phyloP scores from a whole-genome alignment of 1,284 basidiomycete genomes.

The Trametes pubescens region DNA sequence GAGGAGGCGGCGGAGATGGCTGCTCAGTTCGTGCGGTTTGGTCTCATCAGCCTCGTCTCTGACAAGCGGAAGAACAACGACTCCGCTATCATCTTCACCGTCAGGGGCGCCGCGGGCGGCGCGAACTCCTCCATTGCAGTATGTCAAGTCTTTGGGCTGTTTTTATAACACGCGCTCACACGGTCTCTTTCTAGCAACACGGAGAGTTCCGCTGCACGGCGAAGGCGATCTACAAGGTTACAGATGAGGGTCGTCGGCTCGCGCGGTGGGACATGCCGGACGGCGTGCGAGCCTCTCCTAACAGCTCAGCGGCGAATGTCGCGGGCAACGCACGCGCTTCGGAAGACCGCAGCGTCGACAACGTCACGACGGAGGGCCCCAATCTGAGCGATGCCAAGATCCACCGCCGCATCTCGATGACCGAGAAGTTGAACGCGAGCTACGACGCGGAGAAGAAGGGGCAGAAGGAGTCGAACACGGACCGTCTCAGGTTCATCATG shows the following conservation, averaged over 20 bases:
- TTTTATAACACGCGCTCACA: constrained; percentile 20
- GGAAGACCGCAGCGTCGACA: constrained; percentile 53
- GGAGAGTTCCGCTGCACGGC: constrained; percentile 96
- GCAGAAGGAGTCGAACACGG: constrained; percentile 88
- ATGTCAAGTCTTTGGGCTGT: constrained; percentile 43
- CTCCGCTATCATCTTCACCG: constrained; percentile 88
- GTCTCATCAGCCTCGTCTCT: constrained; percentile 87
- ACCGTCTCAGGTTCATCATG: constrained; percentile 90
- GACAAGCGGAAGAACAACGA: constrained; percentile 91
- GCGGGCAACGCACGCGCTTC: constrained; percentile 50
- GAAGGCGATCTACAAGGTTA: constrained; percentile 94
- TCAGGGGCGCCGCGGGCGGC: constrained; percentile 80
- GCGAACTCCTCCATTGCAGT: constrained; percentile 79
- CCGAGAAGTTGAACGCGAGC: constrained; percentile 73
- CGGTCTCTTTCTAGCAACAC: constrained; percentile 63
- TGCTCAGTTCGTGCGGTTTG: constrained; percentile 97
- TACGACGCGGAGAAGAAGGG: constrained; percentile 63
- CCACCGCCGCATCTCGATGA: constrained; percentile 80
- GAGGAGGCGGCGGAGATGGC: constrained; percentile 98
- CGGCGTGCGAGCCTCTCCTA: constrained; percentile 61
- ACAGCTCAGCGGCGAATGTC: constrained; percentile 70
- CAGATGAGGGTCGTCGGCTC: constrained; percentile 86
- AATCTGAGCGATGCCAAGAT: constrained; percentile 66
- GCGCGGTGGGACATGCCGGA: constrained; percentile 81
- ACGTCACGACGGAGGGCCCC: constrained; percentile 46